These are phyloP conservation scores for Pseudozyma thailandica DNA, from an alignment of 1,284 basidiomycete species.

Conservation along the genomic window DNA sequence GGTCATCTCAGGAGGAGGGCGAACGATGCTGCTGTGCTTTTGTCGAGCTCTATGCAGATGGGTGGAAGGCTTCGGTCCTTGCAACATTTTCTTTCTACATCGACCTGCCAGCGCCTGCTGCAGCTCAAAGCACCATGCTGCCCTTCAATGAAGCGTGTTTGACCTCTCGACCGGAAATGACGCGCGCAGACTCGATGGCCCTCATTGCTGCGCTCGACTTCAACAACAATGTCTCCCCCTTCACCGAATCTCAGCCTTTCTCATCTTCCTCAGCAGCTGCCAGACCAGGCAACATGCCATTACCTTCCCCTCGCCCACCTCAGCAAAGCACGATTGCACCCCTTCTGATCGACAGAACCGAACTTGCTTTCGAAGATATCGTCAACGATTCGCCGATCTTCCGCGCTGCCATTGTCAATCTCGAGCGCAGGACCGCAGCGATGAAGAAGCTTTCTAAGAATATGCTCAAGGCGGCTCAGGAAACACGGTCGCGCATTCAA, in stretches of 20 bases:
- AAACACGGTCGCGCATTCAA: constrained; percentile 23
- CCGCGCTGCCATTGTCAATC: constrained; percentile 54
- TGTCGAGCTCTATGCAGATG: constrained; percentile 31
- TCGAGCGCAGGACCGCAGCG: constrained; percentile 47
- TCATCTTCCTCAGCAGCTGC: neutral
- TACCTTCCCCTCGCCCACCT: neutral
- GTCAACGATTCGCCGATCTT: constrained; percentile 56
- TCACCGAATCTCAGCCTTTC: neutral
- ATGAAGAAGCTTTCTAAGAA: constrained; percentile 48
- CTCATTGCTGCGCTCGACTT: constrained; percentile 36
- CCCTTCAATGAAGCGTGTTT: neutral
- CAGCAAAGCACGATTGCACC: neutral
- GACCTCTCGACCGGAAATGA: neutral
- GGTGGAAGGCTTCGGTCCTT: constrained; percentile 17
- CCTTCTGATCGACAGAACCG: constrained; percentile 46
- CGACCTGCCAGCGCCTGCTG: constrained; percentile 10
- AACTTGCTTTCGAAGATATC: constrained; percentile 45
- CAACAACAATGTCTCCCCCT: constrained; percentile 5
- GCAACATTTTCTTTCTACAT: constrained; percentile 38
- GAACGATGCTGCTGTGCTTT: constrained; percentile 46
- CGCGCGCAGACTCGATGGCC: constrained; percentile 29
- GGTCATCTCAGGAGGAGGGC: neutral
- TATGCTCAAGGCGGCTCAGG: constrained; percentile 34
- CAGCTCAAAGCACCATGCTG: constrained; percentile 2
- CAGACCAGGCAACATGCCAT: neutral